Evolutionary conservation across 768 basidiomycete genomes (phyloP).

Genomic region (Suillus americanus): DNA sequence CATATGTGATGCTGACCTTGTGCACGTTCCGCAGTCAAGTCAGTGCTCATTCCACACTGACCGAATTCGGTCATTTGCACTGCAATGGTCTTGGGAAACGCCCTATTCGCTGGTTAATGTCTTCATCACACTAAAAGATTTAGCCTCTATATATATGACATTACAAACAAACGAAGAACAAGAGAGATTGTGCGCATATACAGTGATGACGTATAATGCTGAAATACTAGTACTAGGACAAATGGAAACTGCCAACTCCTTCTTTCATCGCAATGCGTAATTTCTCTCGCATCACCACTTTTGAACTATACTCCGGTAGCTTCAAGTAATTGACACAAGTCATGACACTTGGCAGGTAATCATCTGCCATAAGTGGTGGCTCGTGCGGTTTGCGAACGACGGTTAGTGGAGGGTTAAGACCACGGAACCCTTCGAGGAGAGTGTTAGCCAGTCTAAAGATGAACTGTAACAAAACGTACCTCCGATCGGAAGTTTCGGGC

Average conservation of each 20-base stretch:
- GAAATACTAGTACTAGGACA: conserved; percentile 66
- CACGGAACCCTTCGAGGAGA: conserved; percentile 75
- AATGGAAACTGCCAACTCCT: conserved; percentile 95
- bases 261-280: conserved; percentile 85
- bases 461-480: conserved; percentile 49
- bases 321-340: conserved; percentile 98
- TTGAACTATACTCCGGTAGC: conserved; percentile 91
- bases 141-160: conserved; percentile 6
- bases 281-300: conserved; percentile 81
- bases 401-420: conserved; percentile 89
- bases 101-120: not conserved
- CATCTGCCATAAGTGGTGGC: conserved; percentile 84
- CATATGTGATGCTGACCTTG: conserved; percentile 6
- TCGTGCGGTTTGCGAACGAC: conserved; percentile 98
- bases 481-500: conserved; percentile 94
- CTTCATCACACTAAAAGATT: too few species aligned
- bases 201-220: conserved; percentile 21
- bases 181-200: conserved; percentile 17
- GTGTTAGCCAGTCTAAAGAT: conserved; percentile 1
- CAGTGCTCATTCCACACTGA: not conserved
- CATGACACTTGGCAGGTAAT: conserved; percentile 97
- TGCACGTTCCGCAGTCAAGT: conserved; percentile 27
- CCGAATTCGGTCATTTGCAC: not conserved
- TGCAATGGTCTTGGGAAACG: not conserved
- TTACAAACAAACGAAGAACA: conserved; percentile 6